Base-by-base conservation (phyloP, 352 stramenopile genomes). In the Nothophytophthora sp. region DNA sequence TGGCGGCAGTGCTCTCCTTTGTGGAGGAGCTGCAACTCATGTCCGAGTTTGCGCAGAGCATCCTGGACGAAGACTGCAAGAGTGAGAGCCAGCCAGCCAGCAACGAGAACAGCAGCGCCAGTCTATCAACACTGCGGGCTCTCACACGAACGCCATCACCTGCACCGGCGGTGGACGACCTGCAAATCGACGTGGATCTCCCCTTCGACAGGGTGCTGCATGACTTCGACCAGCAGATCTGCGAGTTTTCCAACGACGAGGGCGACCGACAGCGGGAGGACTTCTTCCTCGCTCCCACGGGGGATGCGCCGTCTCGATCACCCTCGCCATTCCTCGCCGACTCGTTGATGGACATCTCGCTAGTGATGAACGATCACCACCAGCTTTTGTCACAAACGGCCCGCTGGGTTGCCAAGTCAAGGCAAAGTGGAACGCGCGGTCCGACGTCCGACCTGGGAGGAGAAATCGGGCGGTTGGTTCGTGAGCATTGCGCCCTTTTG, bases 321-420 rank as follows among this genome's bases (percentile, higher is more conserved):
- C 56, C 58, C 9, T 60, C 55, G 1, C 42, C 66, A 4, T 73
- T 73, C 20, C 51, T 90, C 15, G 67, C 76, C 13, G 69, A 86
- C 23, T 83, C 79, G 15, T 53, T 90, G 9, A 50, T 86, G 38
- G 79, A 88, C 34, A 90, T 90, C 36, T 88, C 79, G 15, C 76
- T 90, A 19, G 76, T 90, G 13, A 86, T 90, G 76, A 88, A 50
- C n/a, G 79, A 90, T 22, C 74, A 88, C 43, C 76, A 90, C 19
- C 73, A 67, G 0, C 63, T 90, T n/a, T 36, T 90, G 20, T 71
- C 66, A 1, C 69, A 90, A 52, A 67, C 70, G 0, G 61, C 76
- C 25, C 67, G 70, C 24, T 81, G 68, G 50, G 63, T 90, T 0
- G 46, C 35, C 1, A 85, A 86, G 51, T 63, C 72, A 24, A 58